Conservation (phyloP, 2,329 filamentous ascomycete species). For the Penicillium hesseltinei region DNA sequence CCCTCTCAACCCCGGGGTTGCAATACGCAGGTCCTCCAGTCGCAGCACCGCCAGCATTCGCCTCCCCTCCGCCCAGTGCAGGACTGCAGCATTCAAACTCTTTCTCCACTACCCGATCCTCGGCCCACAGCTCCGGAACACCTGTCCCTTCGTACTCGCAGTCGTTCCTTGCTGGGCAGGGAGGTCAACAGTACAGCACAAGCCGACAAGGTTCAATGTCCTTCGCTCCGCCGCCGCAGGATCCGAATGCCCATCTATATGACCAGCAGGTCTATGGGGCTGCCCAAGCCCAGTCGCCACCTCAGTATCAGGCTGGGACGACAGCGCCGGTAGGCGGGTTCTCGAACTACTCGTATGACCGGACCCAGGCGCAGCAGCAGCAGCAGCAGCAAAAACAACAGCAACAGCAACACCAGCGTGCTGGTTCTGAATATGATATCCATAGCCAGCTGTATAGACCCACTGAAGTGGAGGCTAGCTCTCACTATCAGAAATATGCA, state of each 20-base stretch:
- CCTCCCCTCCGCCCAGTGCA: constrained; percentile 38
- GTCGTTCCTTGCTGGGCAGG: constrained; percentile 17
- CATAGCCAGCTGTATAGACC: constrained; percentile 49
- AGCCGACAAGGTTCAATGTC: constrained; percentile 25
- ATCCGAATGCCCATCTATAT: constrained; percentile 39
- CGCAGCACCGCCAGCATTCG: constrained; percentile 26
- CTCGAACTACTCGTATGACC: constrained; percentile 44
- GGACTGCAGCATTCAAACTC: constrained; percentile 29
- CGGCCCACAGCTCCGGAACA: constrained; percentile 28
- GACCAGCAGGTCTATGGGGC: constrained; percentile 28
- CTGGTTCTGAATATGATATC: constrained; percentile 40
- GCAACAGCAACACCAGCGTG: constrained; percentile 20
- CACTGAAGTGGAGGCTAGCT: constrained; percentile 42
- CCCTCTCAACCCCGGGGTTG: constrained; percentile 15
- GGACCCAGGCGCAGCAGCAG: constrained; percentile 19
- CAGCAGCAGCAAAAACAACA: constrained; percentile 16
- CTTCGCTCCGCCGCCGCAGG: constrained; percentile 25
- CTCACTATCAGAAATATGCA: constrained; percentile 37
- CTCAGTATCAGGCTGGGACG: constrained; percentile 14
- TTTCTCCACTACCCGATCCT: constrained; percentile 23
- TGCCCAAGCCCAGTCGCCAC: constrained; percentile 16
- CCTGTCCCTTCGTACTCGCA: constrained; percentile 30
- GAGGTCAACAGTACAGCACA: constrained; percentile 13
- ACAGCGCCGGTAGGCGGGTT: constrained; percentile 37
- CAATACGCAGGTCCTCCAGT: constrained; percentile 24